Percentiles rank a stretch among this genome's conserved stretches.
Conservation (phyloP, 345 rosid species). For the Moringa oleifera region DNA sequence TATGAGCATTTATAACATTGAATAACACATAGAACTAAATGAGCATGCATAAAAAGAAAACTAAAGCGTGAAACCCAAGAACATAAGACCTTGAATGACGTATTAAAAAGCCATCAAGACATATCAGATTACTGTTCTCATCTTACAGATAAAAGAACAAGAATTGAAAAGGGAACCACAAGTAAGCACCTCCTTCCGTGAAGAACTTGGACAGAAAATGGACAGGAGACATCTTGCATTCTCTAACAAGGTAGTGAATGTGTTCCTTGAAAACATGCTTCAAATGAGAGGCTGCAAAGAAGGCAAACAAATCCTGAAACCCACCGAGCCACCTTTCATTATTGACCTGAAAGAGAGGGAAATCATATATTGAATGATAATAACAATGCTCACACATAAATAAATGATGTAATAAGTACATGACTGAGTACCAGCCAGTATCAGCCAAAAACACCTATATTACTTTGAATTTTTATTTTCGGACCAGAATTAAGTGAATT, state of each 20-base stretch:
- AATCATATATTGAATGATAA: background rate
- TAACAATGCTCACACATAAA: too few species aligned
- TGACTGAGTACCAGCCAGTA: too few species aligned
- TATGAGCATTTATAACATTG: too few species aligned
- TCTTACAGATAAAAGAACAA: background rate
- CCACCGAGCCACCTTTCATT: constrained; percentile 33
- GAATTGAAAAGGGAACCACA: constrained; percentile 1
- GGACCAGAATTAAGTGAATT: background rate
- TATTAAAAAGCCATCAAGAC: too few species aligned
- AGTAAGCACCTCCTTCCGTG: constrained; percentile 57
- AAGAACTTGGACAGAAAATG: constrained; percentile 53
- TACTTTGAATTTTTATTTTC: too few species aligned
- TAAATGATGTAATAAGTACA: too few species aligned
- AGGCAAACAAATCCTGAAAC: constrained; percentile 51
- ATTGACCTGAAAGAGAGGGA: constrained; percentile 39
- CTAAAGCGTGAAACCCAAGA: too few species aligned
- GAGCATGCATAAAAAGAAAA: too few species aligned
- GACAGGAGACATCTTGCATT: constrained; percentile 61
- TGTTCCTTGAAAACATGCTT: constrained; percentile 61
- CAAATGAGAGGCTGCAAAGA: constrained; percentile 50
- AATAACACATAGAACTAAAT: too few species aligned
- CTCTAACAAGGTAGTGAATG: constrained; percentile 46
- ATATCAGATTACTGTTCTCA: background rate
- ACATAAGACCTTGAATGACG: too few species aligned
- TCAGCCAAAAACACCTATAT: too few species aligned